Evolutionary conservation across 768 basidiomycete genomes (phyloP).

Genomic region (Termitomyces titanicus): DNA sequence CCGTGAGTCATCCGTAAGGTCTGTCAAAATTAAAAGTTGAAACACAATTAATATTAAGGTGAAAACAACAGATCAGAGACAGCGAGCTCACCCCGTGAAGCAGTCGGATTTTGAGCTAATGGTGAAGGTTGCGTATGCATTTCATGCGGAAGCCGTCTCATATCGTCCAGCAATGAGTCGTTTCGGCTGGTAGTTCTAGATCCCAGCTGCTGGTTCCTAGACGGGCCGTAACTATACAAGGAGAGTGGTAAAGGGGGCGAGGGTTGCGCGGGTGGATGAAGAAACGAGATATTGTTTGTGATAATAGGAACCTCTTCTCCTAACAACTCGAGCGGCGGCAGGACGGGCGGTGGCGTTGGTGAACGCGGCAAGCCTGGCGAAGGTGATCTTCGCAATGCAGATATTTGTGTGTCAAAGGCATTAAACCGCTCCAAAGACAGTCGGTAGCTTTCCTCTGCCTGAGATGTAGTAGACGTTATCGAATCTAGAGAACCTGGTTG

Average conservation of each 20-base stretch:
- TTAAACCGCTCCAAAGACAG: slow-evolving; percentile 48
- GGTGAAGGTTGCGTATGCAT: neutral
- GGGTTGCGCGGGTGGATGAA: slow-evolving; percentile 21
- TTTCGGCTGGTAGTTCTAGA: slow-evolving; percentile 6
- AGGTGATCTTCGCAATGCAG: slow-evolving; percentile 40
- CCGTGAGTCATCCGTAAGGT: neutral
- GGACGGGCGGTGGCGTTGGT: slow-evolving; percentile 27
- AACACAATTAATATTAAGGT: neutral
- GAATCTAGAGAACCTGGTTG: slow-evolving; percentile 3
- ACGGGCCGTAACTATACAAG: slow-evolving; percentile 9
- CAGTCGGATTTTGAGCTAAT: neutral
- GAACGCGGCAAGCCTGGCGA: slow-evolving; percentile 20
- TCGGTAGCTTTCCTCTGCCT: slow-evolving; percentile 35
- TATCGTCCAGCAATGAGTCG: slow-evolving; percentile 3
- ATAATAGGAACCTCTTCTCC: slow-evolving; percentile 15
- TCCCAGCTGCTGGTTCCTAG: slow-evolving; percentile 6
- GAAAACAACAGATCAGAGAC: neutral
- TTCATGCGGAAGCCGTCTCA: slow-evolving; percentile 9
- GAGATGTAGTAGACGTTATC: slow-evolving; percentile 4
- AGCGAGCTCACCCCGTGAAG: slow-evolving; percentile 6
- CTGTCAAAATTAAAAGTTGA: neutral
- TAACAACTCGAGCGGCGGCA: slow-evolving; percentile 32
- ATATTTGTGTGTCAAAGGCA: slow-evolving; percentile 51
- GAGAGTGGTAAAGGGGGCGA: slow-evolving; percentile 19
- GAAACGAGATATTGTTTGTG: slow-evolving; percentile 16